Base-by-base conservation (phyloP, 192 early-diverging fungal species). In the Nowakowskiella sp. region DNA sequence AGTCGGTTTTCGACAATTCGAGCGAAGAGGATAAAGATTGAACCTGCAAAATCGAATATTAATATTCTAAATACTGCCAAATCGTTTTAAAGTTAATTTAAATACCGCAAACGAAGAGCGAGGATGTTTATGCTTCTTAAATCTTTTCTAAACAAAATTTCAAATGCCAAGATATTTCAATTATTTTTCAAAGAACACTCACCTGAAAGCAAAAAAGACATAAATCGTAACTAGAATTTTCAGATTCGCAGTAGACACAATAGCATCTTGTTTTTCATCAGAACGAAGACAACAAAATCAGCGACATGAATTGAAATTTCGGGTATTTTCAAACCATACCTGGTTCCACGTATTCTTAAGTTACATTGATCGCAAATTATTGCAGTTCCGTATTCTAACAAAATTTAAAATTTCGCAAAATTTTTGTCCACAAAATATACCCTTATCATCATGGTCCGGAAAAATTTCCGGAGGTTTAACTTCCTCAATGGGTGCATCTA, bases 191-290 rank as follows among this genome's bases (percentile, higher is more conserved):
- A 29, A 56, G 59, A 43, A 55, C 43, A 48, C 36, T 39, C 55
- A 56, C 29, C 45, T 46, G 16, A 31, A 65, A 57, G 32, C 58
- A 57, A 6, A 21, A 43, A 32, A 78, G 42, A 47, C 85, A 90
- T n/a, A 88, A 65, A 21, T 86, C 85, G 23, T 75, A 63, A 0
- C 81, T 82, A 29, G 78, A 81, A 13, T 73, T 72, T 0, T 80
- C 74, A 13, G 61, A 63, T 62, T 94, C 91, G 55, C 91, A 94
- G 45, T 80, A 81, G 19, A 78, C 85, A 57, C 91, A 94, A 54
- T 85, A 94, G 58, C 71, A 70, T 7, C 72, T 73, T 50, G 4
- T 13, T 44, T 22, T 28, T 3, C n/a, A 26, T 24, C 21, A 46
- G 27, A 33, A 4, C n/a, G 27, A 6, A 6, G 6, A n/a, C 49